Evolutionary conservation across 768 basidiomycete genomes (phyloP).

Genomic region (Tricholoma terreum): DNA sequence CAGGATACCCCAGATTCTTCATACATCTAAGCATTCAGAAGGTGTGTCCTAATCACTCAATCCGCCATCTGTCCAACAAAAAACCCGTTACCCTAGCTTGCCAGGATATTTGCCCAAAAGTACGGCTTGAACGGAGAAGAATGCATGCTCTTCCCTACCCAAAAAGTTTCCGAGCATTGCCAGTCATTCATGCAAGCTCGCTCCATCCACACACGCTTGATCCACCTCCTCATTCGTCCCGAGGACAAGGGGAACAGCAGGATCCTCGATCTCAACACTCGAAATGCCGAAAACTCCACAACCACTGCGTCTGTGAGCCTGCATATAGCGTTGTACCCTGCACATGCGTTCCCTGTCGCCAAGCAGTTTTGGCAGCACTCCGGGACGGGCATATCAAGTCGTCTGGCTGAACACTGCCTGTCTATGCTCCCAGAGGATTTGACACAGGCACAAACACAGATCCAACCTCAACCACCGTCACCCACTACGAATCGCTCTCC

Average conservation of each 20-base stretch:
- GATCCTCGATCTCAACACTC: slow-evolving; percentile 23
- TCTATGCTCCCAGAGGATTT: slow-evolving; percentile 56
- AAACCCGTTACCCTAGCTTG: slow-evolving; percentile 60
- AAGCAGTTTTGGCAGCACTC: slow-evolving; percentile 98
- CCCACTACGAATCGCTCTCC: slow-evolving; percentile 30
- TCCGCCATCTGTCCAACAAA: not conserved
- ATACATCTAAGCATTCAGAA: slow-evolving; percentile 83
- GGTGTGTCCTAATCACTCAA: slow-evolving; percentile 39
- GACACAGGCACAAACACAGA: slow-evolving; percentile 15
- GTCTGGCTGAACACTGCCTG: slow-evolving; percentile 81
- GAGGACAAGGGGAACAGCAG: slow-evolving; percentile 40
- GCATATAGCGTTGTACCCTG: slow-evolving; percentile 79
- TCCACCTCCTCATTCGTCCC: slow-evolving; percentile 71
- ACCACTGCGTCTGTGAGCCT: slow-evolving; percentile 50
- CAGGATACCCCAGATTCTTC: slow-evolving; percentile 94
- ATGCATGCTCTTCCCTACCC: slow-evolving; percentile 78
- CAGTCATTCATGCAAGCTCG: slow-evolving; percentile 65
- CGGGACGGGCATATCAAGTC: slow-evolving; percentile 85
- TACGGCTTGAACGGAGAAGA: slow-evolving; percentile 70
- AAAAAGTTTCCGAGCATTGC: slow-evolving; percentile 69
- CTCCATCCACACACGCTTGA: slow-evolving; percentile 51
- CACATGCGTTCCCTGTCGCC: slow-evolving; percentile 56
- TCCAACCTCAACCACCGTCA: slow-evolving; percentile 16
- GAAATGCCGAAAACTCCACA: slow-evolving; percentile 17
- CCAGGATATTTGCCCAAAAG: slow-evolving; percentile 68